A percentile compares a stretch with the other conserved stretches of the same genome.
Conservation (phyloP, 1,284 basidiomycete species). For the Cystobasidium slooffiae region DNA sequence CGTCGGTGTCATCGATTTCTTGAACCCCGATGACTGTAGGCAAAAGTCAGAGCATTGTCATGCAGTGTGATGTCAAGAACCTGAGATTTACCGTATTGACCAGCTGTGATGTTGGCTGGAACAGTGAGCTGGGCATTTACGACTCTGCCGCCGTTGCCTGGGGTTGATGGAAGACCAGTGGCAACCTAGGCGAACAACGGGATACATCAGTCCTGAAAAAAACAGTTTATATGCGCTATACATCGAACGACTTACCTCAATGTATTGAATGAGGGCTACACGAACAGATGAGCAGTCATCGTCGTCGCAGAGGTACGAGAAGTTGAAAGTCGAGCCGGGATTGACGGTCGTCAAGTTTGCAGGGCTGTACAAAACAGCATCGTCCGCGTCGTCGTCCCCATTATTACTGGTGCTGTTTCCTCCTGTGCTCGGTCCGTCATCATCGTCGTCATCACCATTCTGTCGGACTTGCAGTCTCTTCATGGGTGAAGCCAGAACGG, state of each 20-base stretch:
- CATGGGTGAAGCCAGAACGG: conserved; percentile 14
- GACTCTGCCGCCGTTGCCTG: background rate
- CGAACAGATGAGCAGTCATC: conserved; percentile 12
- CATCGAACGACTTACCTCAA: conserved; percentile 3
- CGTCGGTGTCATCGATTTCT: conserved; percentile 11
- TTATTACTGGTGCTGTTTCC: background rate
- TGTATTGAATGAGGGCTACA: conserved; percentile 35
- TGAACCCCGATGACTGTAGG: conserved; percentile 17
- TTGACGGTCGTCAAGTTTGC: conserved; percentile 13
- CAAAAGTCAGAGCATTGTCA: background rate
- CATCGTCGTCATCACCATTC: conserved; percentile 7
- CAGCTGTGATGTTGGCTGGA: conserved; percentile 13
- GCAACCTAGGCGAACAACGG: too few species aligned
- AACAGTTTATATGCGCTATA: too few species aligned
- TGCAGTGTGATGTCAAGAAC: background rate
- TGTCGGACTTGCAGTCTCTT: conserved; percentile 15
- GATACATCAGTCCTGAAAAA: too few species aligned
- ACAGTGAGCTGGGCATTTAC: conserved; percentile 20
- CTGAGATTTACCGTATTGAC: conserved; percentile 5
- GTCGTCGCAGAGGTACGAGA: conserved; percentile 27
- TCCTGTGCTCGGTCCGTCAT: background rate
- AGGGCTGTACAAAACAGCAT: conserved; percentile 27
- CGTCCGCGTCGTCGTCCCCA: conserved; percentile 10
- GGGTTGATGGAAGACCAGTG: background rate
- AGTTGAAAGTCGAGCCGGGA: conserved; percentile 27